Base-by-base conservation (phyloP, 2,329 filamentous ascomycete genomes). In the Fusarium cicatricum region DNA sequence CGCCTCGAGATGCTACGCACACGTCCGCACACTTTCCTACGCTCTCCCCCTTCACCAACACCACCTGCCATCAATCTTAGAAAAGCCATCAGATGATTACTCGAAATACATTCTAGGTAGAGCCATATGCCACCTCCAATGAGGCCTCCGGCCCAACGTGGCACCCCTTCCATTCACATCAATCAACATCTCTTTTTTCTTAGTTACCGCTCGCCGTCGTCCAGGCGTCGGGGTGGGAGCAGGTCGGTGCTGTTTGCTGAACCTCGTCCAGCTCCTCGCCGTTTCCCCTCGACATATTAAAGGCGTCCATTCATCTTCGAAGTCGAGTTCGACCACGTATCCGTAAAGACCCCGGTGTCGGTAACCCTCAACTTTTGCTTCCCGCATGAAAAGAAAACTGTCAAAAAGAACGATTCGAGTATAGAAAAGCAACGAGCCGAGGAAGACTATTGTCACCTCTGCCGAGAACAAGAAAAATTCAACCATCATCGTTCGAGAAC, bases 61-160 rank as follows among this genome's bases (percentile, higher is more conserved):
- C 62, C 60, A 54, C 65, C 65, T 58, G 48, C 65, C 66, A 49
- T 65, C 58, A 43, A 52, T 69, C 62, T 58, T 66, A 26, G 9
- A 56, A n/a, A 58, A 63, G 62, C 65, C 66, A 54, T 69, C 66
- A 60, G 45, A 70, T 70, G 62, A 66, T 65, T 67, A 70, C 64
- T 70, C 67, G 56, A 68, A 52, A 68, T 70, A 70, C 67, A 70
- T 65, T 70, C 67, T 70, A 70, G 64, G 57, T 66, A 68, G 62
- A 60, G 55, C 63, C 52, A 58, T 56, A 45, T 55, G 59, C 42
- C 56, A 56, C 62, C 55, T 56, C 57, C 54, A 42, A 55, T 43
- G 47, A 55, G 54, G 45, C 58, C 39, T 42, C 17, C 33, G 53
- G 53, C 51, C 56, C 50, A 42, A 58, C 52, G 42, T 55, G 54